These are phyloP conservation scores for Macrophomina pseudophaseolina DNA, from an alignment of 2,329 filamentous ascomycete species.

Conservation along the genomic window DNA sequence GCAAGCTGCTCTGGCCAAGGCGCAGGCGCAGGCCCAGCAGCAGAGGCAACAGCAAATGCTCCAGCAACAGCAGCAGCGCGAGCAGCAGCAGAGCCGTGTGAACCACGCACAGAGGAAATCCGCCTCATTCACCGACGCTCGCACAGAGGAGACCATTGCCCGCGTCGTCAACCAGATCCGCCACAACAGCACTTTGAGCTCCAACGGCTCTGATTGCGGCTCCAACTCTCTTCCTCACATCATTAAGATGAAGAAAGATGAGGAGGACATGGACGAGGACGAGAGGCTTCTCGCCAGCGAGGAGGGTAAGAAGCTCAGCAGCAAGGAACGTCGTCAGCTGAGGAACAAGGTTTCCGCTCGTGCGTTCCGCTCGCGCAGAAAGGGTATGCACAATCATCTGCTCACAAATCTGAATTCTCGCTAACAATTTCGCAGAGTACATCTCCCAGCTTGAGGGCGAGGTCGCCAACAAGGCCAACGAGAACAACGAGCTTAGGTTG, in stretches of 20 bases:
- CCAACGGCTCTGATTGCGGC: conserved; percentile 56
- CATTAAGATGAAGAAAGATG: conserved; percentile 82
- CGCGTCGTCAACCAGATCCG: conserved; percentile 93
- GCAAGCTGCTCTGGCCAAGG: conserved; percentile 65
- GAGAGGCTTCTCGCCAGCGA: conserved; percentile 93
- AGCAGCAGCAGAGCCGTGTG: conserved; percentile 40
- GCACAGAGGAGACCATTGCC: conserved; percentile 85
- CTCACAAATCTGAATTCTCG: conserved; percentile 12
- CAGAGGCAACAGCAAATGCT: conserved; percentile 64
- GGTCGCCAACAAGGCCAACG: conserved; percentile 80
- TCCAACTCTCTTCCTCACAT: conserved; percentile 66
- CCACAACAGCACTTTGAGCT: conserved; percentile 66
- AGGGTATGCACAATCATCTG: conserved; percentile 68
- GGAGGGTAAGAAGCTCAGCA: conserved; percentile 98
- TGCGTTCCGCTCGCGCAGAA: conserved; percentile 95
- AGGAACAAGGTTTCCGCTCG: conserved; percentile 98
- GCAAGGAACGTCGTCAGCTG: conserved; percentile 95
- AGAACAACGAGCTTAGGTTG: conserved; percentile 77
- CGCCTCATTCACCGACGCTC: conserved; percentile 49
- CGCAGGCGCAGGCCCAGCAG: conserved; percentile 42
- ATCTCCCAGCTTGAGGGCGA: conserved; percentile 93
- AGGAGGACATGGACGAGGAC: conserved; percentile 98
- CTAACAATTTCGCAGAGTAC: conserved; percentile 77
- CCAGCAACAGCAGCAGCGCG: conserved; percentile 46
- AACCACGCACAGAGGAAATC: conserved; percentile 38